Evolutionary conservation across 139 green algal species (phyloP), one percentile per base, ranked within the genome.

Genomic region (Dunaliella primolecta): DNA sequence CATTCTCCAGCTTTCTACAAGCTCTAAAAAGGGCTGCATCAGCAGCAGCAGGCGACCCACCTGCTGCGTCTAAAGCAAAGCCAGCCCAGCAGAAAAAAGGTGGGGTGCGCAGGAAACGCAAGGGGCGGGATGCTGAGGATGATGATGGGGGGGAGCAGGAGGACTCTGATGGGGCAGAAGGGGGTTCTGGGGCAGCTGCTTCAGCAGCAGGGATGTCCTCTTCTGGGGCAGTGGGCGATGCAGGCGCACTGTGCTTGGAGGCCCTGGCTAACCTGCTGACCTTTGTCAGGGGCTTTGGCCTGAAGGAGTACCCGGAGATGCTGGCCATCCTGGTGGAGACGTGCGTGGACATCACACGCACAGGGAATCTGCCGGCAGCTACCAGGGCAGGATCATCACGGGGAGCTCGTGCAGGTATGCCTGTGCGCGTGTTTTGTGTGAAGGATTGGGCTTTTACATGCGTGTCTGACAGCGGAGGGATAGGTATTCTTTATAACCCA

Each of bases 1-100:
- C 81, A 3, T 88, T 88, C 38, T 36, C 75, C 0, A 81, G 72
- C 0, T 83, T 88, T 15, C 30, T 88, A 0, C 81, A 88, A n/a
- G 78, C 81, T 64, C n/a, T 88, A 0, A 84, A 84, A 30, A 81
- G 64, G 34, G 33, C 46, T 64, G 46, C 46, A 25, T 7, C 77
- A 21, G 34, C 20, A 33, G 77, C 35, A 27, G 31, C 77, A 70
- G 34, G 30, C 3, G 35, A 57, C 11, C 33, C 77, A 20, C 15
- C 11, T 34, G 30, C 77, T 81, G 77, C 77, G 23, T 21, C 27
- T 77, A 27, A 37, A 34, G 30, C 81, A 80, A 80, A 23, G 30
- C n/a, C 29, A 55, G 36, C 1, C 7, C 55, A 37, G 46, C 55
- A 2, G 23, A 55, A 31, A 55, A 21, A 32, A 38, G 11, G 31